Conservation (phyloP, 139 green algal species). For the Chlorella sp. region DNA sequence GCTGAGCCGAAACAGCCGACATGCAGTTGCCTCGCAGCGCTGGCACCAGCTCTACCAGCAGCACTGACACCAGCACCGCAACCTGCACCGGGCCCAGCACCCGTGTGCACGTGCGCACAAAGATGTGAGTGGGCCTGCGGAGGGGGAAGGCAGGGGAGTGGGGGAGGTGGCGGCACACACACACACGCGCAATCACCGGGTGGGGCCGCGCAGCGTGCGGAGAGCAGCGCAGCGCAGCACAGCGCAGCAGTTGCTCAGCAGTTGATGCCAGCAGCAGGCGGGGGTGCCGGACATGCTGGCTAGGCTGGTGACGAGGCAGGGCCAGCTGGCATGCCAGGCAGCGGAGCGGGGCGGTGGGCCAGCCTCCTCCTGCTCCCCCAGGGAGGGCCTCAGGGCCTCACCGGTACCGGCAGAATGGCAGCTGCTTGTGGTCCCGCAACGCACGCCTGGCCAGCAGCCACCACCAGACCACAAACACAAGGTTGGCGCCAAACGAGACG, state of each 20-base stretch:
- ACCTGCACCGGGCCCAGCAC: slow-evolving; percentile 10
- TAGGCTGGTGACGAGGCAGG: not conserved
- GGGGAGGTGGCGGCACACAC: not conserved
- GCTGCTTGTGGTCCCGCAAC: slow-evolving; percentile 1
- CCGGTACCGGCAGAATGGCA: slow-evolving; percentile 5
- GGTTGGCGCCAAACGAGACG: not conserved
- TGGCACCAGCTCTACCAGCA: slow-evolving; percentile 5
- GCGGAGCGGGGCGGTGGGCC: too few species aligned
- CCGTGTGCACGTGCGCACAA: not conserved
- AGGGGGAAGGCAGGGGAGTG: not conserved
- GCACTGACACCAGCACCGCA: not conserved
- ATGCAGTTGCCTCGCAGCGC: not conserved
- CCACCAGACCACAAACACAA: not conserved
- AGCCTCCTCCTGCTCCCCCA: not conserved
- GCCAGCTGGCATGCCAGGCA: not conserved
- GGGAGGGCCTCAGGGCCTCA: not conserved
- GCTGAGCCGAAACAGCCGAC: not conserved
- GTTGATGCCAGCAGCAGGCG: not conserved
- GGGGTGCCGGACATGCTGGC: not conserved
- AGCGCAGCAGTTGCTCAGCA: not conserved
- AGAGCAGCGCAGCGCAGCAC: not conserved
- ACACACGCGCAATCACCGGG: not conserved
- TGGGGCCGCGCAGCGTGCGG: not conserved
- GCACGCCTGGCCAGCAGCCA: not conserved
- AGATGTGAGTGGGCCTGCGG: slow-evolving; percentile 14